These are phyloP conservation scores for Mychonastes homosphaera DNA, from an alignment of 139 green algal genomes.

Conservation along the genomic window DNA sequence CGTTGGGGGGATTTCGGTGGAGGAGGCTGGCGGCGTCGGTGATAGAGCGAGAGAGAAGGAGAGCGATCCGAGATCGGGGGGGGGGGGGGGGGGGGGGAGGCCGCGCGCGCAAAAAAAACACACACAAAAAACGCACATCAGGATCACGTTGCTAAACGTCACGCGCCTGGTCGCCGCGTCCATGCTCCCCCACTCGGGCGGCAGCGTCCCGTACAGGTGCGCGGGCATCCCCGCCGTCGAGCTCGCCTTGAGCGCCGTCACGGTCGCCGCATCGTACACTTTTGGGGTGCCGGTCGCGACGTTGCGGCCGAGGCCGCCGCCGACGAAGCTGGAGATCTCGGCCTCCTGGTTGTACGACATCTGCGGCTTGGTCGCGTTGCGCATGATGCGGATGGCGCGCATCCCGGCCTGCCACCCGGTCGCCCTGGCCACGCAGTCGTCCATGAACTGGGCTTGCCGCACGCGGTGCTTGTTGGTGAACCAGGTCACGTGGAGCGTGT, in stretches of 20 bases:
- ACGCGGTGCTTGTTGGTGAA: neutral
- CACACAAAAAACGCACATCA: neutral
- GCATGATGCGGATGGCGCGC: too few species aligned
- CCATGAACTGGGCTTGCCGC: neutral
- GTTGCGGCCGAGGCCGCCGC: too few species aligned
- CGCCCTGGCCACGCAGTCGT: constrained; percentile 5
- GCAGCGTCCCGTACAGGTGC: constrained; percentile 8
- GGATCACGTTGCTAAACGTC: neutral
- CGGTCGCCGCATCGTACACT: too few species aligned
- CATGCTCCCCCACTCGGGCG: neutral
- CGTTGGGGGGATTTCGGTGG: too few species aligned
- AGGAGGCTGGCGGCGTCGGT: too few species aligned
- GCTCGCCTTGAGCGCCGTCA: too few species aligned
- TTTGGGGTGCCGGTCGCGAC: too few species aligned
- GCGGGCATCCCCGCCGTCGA: constrained; percentile 3
- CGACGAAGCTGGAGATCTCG: neutral
- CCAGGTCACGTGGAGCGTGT: neutral
- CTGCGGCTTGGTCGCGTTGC: neutral
- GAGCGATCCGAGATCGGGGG: too few species aligned
- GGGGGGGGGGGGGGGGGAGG: too few species aligned
- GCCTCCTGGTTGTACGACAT: neutral
- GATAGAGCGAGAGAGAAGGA: too few species aligned
- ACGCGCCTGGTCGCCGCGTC: neutral
- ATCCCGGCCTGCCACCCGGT: neutral
- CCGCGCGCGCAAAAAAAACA: neutral